These are phyloP conservation scores for Coemansia sp. DNA, from an alignment of 192 early-diverging fungal species.

Conservation along the genomic window DNA sequence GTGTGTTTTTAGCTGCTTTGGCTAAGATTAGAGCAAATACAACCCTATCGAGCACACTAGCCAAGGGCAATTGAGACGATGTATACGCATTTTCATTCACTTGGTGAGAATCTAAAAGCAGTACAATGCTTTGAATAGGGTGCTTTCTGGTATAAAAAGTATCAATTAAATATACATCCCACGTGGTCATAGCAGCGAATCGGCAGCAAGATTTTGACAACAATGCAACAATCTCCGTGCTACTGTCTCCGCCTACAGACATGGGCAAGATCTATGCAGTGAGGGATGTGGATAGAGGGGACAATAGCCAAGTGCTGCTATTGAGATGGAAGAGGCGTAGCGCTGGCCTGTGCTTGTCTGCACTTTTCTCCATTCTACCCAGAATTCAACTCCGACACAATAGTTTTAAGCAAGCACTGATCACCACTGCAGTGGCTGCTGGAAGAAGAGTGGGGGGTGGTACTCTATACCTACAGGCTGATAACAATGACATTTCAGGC, in stretches of 20 bases:
- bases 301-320: neutral
- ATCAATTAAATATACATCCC: neutral
- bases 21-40: neutral
- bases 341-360: constrained; percentile 4
- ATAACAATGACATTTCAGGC: neutral
- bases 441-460: neutral
- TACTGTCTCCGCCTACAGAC: neutral
- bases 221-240: neutral
- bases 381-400: neutral
- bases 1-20: neutral
- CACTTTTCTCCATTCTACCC: neutral
- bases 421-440: neutral
- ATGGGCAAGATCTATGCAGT: neutral
- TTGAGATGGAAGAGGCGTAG: neutral
- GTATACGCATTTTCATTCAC: neutral
- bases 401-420: constrained; percentile 1
- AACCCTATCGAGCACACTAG: neutral
- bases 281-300: neutral
- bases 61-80: neutral
- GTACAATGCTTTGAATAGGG: neutral
- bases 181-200: constrained; percentile 2
- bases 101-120: neutral
- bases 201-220: neutral
- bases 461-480: neutral
- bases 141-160: neutral